A percentile compares a stretch with the other conserved stretches of the same genome.
These are phyloP conservation scores for Raffaelea deltoideospora DNA, from an alignment of 2,329 filamentous ascomycete species.

Conservation along the genomic window DNA sequence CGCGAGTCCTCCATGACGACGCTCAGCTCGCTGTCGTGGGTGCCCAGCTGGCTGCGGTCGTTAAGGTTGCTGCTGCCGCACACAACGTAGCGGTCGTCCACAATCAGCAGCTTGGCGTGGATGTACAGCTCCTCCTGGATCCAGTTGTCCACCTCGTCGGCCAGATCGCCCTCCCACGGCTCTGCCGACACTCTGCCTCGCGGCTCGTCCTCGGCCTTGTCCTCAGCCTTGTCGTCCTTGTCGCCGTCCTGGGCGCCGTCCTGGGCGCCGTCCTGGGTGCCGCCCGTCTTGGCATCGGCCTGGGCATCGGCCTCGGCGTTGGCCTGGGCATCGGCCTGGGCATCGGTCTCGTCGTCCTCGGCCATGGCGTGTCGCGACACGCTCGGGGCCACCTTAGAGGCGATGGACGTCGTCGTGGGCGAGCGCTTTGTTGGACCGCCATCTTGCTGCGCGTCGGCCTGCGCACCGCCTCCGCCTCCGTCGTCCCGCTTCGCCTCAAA, in stretches of 20 bases:
- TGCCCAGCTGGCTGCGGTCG: constrained; percentile 73
- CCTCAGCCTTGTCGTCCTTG: too few relatives aligned
- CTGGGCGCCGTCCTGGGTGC: too few relatives aligned
- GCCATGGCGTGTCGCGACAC: constrained; percentile 76
- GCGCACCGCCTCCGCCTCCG: background rate
- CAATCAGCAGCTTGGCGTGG: constrained; percentile 80
- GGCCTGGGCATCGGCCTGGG: too few relatives aligned
- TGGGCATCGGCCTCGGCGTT: too few relatives aligned
- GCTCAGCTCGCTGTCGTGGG: constrained; percentile 81
- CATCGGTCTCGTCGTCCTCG: constrained; percentile 45
- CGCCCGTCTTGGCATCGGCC: too few relatives aligned
- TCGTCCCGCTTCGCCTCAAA: background rate
- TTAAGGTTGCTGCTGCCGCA: constrained; percentile 86
- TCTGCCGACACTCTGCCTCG: too few relatives aligned
- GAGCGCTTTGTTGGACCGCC: too few relatives aligned
- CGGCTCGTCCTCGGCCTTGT: constrained; percentile 12
- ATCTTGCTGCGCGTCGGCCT: too few relatives aligned
- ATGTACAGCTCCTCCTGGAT: constrained; percentile 95
- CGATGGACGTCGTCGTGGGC: too few relatives aligned
- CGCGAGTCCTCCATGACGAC: constrained; percentile 80
- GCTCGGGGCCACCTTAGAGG: constrained; percentile 24
- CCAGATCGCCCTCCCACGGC: constrained; percentile 58
- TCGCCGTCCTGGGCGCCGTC: too few relatives aligned
- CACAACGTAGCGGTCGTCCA: constrained; percentile 71
- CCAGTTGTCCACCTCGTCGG: constrained; percentile 73